A percentile compares a stretch with the other conserved stretches of the same genome.
Evolutionary conservation across 1,139 yeast genomes (phyloP).

Genomic region (Saccharomyces pastorianus): DNA sequence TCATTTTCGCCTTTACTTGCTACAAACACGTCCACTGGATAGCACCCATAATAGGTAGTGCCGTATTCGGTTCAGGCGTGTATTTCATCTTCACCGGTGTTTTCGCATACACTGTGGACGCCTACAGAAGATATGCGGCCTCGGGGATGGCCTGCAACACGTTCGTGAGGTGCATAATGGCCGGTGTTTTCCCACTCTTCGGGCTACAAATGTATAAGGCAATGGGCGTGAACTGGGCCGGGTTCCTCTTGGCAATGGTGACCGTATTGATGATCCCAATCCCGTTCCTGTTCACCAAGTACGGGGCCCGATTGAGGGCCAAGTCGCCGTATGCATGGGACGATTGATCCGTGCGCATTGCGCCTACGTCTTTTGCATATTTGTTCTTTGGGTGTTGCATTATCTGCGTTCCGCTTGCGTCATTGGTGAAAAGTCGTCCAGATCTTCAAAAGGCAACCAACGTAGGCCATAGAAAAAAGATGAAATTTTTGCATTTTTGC

Average conservation of each 20-base stretch:
- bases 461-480: background rate
- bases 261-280: conserved; percentile 56
- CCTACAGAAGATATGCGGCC: conserved; percentile 58
- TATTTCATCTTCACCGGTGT: conserved; percentile 49
- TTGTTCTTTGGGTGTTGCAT: background rate
- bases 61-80: conserved; percentile 51
- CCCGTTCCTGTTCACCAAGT: conserved; percentile 62
- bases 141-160: conserved; percentile 78
- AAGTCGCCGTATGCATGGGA: conserved; percentile 49
- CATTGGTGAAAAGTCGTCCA: background rate
- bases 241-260: conserved; percentile 47
- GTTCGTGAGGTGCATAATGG: conserved; percentile 57
- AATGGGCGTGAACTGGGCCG: conserved; percentile 59
- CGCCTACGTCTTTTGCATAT: background rate
- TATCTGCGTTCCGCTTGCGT: background rate
- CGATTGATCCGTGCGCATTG: conserved; percentile 5
- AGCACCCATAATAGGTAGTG: conserved; percentile 58
- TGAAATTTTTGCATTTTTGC: background rate
- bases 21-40: conserved; percentile 58
- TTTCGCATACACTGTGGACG: conserved; percentile 55
- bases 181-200: conserved; percentile 73
- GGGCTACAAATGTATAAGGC: conserved; percentile 47
- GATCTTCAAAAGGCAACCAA: background rate
- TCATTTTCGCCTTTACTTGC: conserved; percentile 73
- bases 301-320: conserved; percentile 54